phyloP scores from a whole-genome alignment of 768 basidiomycete species.

The Xanthoconium purpureum region DNA sequence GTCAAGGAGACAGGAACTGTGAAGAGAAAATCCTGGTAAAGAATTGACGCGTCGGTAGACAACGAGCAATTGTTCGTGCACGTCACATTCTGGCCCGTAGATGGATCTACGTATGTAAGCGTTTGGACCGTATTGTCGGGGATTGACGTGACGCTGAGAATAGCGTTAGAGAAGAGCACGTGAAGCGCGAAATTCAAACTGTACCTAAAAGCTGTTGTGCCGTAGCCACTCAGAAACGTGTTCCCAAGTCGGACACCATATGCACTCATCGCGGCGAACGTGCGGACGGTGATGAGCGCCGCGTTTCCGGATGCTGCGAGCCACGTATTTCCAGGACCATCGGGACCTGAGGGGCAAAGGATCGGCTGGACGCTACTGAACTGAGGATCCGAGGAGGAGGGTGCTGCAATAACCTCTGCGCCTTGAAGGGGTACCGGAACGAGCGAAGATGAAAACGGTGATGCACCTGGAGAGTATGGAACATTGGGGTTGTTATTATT shows the following conservation, averaged over 20 bases:
- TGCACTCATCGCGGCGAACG: slow-evolving; percentile 70
- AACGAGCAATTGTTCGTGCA: slow-evolving; percentile 82
- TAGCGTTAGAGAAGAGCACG: slow-evolving; percentile 4
- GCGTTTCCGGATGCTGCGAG: slow-evolving; percentile 67
- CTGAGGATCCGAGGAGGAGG: slow-evolving; percentile 56
- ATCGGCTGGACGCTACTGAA: slow-evolving; percentile 66
- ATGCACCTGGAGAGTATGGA: slow-evolving; percentile 76
- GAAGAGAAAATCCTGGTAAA: slow-evolving; percentile 95
- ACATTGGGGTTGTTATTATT: slow-evolving; percentile 83
- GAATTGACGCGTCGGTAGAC: slow-evolving; percentile 66
- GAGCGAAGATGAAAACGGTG: slow-evolving; percentile 85
- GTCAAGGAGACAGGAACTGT: slow-evolving; percentile 61
- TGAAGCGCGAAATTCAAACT: neutral
- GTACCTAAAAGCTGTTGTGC: slow-evolving; percentile 88
- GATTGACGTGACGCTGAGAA: slow-evolving; percentile 74
- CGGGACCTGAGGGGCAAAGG: slow-evolving; percentile 83
- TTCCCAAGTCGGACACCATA: slow-evolving; percentile 89
- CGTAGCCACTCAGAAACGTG: slow-evolving; percentile 75
- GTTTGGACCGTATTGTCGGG: slow-evolving; percentile 83
- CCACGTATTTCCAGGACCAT: slow-evolving; percentile 83
- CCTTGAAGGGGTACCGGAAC: slow-evolving; percentile 71
- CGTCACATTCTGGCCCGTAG: slow-evolving; percentile 68
- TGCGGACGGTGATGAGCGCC: slow-evolving; percentile 73
- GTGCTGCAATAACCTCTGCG: slow-evolving; percentile 56
- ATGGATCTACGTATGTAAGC: slow-evolving; percentile 75